Base-by-base conservation (phyloP, 2,329 filamentous ascomycete species). In the Penicillium sp. region DNA sequence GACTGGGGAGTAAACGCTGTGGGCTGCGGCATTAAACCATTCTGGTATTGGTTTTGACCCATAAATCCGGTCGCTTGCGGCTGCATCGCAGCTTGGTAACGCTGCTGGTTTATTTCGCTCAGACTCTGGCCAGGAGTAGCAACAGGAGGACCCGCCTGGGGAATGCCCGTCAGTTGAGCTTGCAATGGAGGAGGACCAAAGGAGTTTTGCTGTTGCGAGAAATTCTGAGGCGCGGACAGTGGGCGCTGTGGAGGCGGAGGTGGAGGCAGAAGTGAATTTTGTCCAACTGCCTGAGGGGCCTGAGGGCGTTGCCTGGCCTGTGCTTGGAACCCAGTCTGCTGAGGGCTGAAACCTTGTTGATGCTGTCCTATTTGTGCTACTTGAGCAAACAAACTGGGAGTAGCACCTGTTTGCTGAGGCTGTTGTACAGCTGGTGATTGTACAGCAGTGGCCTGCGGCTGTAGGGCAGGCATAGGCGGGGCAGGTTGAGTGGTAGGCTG, bases 141-240 rank as follows among this genome's bases (percentile, higher is more conserved):
- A 49, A 87, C 75, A 55, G 82, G 82, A 13, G 66, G 66, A 3
- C 61, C 62, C 10, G 73, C 72, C 62, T 81, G 80, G 56, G 79
- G 77, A 47, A 77, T 59, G 8, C 91, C 89, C 5, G 93, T 96
- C 68, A 90, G 80, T 65, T 96, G 91, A 45, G 88, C 83, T 65
- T 90, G 84, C 58, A 96, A 71, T 15, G 87, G 83, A 43, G 87
- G 82, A 17, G 85, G 80, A 7, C 79, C 79, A 66, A 94, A 93
- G 4, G 76, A 78, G 67, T 78, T 89, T 40, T 82, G 82, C 63
- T 83, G 82, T 62, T 85, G 85, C 43, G 81, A 69, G 52, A 76
- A 84, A 47, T 88, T 86, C 65, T 88, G 86, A 24, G 93, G 91
- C 34, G 93, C 91, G 35, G 91, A 96, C 12, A 93, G 77, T 7